phyloP scores from a whole-genome alignment of 1,284 basidiomycete genomes.

The Ceratobasidium theobromae region DNA sequence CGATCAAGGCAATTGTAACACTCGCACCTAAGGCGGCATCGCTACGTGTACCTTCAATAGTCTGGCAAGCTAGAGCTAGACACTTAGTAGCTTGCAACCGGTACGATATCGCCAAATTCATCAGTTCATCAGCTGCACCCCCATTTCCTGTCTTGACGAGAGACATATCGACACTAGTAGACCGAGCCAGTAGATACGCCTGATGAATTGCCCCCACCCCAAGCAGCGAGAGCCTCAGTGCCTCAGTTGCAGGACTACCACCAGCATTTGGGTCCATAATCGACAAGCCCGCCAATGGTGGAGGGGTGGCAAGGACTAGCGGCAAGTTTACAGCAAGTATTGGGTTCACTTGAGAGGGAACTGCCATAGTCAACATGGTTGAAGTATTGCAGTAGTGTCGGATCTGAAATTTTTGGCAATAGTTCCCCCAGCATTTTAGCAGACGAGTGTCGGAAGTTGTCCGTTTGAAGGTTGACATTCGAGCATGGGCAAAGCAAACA shows the following conservation, averaged over 20 bases:
- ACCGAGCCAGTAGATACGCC: slow-evolving; percentile 44
- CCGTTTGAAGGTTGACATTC: background rate
- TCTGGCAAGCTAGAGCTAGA: slow-evolving; percentile 41
- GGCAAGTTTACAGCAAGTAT: slow-evolving; percentile 49
- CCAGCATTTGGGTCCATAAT: slow-evolving; percentile 35
- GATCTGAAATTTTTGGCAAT: slow-evolving; percentile 35
- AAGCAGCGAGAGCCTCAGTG: slow-evolving; percentile 45
- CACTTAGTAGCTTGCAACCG: slow-evolving; percentile 41
- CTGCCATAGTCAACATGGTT: slow-evolving; percentile 48
- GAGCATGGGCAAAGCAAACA: slow-evolving; percentile 21
- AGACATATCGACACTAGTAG: background rate
- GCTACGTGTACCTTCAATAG: slow-evolving; percentile 40
- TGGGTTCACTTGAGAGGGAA: slow-evolving; percentile 46
- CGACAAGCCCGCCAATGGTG: slow-evolving; percentile 27
- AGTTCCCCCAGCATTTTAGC: slow-evolving; percentile 24
- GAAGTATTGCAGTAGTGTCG: slow-evolving; percentile 38
- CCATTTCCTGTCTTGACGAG: slow-evolving; percentile 37
- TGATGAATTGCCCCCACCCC: slow-evolving; percentile 49
- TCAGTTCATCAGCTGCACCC: slow-evolving; percentile 42
- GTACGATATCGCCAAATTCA: slow-evolving; percentile 41
- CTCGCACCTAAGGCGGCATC: slow-evolving; percentile 48
- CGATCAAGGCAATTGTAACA: slow-evolving; percentile 48
- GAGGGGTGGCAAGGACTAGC: slow-evolving; percentile 44
- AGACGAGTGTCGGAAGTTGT: slow-evolving; percentile 1
- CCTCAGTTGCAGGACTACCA: slow-evolving; percentile 44